These are phyloP conservation scores for Lanzia echinophila DNA, from an alignment of 2,329 filamentous ascomycete species.

Conservation along the genomic window DNA sequence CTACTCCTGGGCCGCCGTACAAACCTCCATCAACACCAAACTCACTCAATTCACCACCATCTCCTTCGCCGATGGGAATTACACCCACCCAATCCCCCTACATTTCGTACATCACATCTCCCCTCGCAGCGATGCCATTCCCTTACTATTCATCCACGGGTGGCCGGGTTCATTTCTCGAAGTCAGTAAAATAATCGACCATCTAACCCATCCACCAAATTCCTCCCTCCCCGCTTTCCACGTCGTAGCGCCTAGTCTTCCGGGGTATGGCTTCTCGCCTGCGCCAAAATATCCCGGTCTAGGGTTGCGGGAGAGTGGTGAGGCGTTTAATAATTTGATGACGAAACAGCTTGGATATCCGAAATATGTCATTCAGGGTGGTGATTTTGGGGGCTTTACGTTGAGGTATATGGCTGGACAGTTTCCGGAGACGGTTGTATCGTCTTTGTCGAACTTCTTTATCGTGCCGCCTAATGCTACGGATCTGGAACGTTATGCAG, in stretches of 20 bases:
- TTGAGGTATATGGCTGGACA: slow-evolving; percentile 2
- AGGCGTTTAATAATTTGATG: slow-evolving; percentile 36
- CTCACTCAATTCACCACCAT: slow-evolving; percentile 28
- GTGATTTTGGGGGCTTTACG: slow-evolving; percentile 19
- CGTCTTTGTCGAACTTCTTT: slow-evolving; percentile 11
- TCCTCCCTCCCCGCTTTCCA: slow-evolving; percentile 35
- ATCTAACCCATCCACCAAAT: slow-evolving; percentile 24
- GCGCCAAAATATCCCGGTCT: slow-evolving; percentile 36
- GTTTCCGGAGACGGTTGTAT: slow-evolving; percentile 1
- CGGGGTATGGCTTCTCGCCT: slow-evolving; percentile 44
- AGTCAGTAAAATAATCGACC: slow-evolving; percentile 29
- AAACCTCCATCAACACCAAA: slow-evolving; percentile 26
- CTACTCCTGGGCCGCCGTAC: slow-evolving; percentile 27
- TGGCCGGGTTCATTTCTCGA: slow-evolving; percentile 40
- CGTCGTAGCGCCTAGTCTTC: slow-evolving; percentile 42
- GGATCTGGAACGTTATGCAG: slow-evolving; percentile 6
- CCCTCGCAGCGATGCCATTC: slow-evolving; percentile 30
- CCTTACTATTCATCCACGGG: slow-evolving; percentile 37
- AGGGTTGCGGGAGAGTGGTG: slow-evolving; percentile 25
- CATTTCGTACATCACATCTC: slow-evolving; percentile 31
- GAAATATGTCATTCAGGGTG: slow-evolving; percentile 20
- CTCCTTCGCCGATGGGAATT: slow-evolving; percentile 25
- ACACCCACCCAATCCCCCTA: slow-evolving; percentile 32
- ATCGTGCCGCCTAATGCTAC: slow-evolving; percentile 7
- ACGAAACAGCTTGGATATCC: slow-evolving; percentile 31